A percentile compares a stretch with the other conserved stretches of the same genome.
Conservation (phyloP, 257 asterid genomes). For the Anisodus tanguticus region DNA sequence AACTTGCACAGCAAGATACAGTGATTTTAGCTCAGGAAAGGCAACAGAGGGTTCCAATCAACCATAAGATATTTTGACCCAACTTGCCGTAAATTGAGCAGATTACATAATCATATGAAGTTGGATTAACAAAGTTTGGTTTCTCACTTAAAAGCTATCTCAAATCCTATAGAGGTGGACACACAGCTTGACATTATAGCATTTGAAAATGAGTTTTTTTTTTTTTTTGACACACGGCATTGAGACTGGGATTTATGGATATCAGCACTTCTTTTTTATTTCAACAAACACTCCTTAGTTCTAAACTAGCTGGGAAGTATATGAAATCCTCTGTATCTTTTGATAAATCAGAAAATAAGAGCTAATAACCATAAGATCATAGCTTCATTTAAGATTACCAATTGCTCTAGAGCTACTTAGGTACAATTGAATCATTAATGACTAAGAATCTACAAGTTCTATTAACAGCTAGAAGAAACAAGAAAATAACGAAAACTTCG, state of each 20-base stretch:
- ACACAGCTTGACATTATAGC: conserved; percentile 3
- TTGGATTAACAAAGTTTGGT: conserved; percentile 19
- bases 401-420: background rate
- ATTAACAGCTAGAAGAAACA: conserved; percentile 10
- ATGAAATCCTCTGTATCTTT: background rate
- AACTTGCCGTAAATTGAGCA: conserved; percentile 23
- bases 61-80: conserved; percentile 12
- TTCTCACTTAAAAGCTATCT: conserved; percentile 12
- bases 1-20: conserved; percentile 19
- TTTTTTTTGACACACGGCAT: background rate
- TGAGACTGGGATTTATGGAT: background rate
- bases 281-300: conserved; percentile 6
- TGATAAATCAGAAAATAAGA: conserved; percentile 9
- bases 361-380: background rate
- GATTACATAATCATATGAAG: conserved; percentile 4
- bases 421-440: conserved; percentile 19
- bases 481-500: background rate
- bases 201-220: background rate
- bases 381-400: conserved; percentile 11
- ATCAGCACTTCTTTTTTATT: background rate
- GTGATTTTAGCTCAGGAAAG: conserved; percentile 3
- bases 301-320: conserved; percentile 2
- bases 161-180: background rate
- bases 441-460: conserved; percentile 17
- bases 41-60: background rate